Evolutionary conservation across 148 eudicot genomes (phyloP), one percentile per base, ranked within the genome.

Genomic region (Rheum nobile): DNA sequence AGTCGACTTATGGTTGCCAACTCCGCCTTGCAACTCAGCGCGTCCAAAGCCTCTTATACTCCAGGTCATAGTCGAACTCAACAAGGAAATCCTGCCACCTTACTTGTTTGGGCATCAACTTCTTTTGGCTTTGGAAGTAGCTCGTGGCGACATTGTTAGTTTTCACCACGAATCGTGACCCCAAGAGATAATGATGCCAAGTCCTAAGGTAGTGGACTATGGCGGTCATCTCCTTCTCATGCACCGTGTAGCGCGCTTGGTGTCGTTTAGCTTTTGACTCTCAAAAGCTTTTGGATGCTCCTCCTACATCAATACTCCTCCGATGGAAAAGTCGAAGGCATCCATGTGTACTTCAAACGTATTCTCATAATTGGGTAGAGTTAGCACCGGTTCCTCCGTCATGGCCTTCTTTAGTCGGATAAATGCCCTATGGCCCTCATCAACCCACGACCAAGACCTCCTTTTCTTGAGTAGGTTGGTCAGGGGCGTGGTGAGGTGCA

Each of bases 61-160:
- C 26, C 73, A 71, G 0, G 1, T 13, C 47, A n/a, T 35, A 71
- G 73, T 71, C 11, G 11, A 71, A 71, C 47, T 71, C 28, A 14
- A 26, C 47, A 41, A 71, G 24, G 21, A 71, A 21, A n/a, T 71
- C 73, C 6, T 71, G 73, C 50, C 73, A 71, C 0, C 28, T 13
- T 1, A 48, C 9, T 39, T 71, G 47, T 14, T 71, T 39, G 8
- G 22, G 10, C 0, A 24, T 35, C 26, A 71, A 14, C 48, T 71
- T 71, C 73, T 71, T 71, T 21, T 71, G 73, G 5, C 24, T 71
- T 22, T 35, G 9, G 31, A 71, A 71, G n/a, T 71, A 71, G 47
- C 43, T 71, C 4, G 73, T 71, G 10, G 73, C 8, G 0, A 35
- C 3, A 2, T 42, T 42, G 46, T 42, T 0, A 12, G 13, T 0